phyloP scores from a whole-genome alignment of 2,329 filamentous ascomycete genomes.

The Colletotrichum eleusines region DNA sequence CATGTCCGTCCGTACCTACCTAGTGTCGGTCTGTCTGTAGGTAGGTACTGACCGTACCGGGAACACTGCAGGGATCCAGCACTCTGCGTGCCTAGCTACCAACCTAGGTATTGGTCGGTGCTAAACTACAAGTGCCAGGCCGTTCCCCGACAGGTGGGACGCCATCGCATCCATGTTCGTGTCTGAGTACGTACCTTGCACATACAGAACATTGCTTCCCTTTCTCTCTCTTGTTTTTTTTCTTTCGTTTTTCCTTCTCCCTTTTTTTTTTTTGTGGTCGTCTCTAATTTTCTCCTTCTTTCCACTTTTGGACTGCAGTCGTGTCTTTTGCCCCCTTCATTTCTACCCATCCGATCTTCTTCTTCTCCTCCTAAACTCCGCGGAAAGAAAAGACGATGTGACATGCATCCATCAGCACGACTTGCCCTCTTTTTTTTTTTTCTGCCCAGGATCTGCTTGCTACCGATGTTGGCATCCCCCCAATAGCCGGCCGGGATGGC shows the following conservation, averaged over 20 bases:
- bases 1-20: background rate
- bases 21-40: too few relatives aligned
- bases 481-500: background rate
- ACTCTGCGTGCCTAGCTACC: too few relatives aligned
- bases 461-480: too few relatives aligned
- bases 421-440: too few relatives aligned
- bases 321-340: background rate
- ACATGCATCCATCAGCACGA: background rate
- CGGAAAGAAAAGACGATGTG: background rate
- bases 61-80: constrained; percentile 33
- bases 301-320: too few relatives aligned
- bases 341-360: background rate
- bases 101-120: constrained; percentile 24
- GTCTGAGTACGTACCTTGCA: too few relatives aligned
- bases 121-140: too few relatives aligned
- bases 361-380: background rate
- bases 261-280: background rate
- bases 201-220: too few relatives aligned
- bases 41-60: too few relatives aligned
- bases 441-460: background rate
- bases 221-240: too few relatives aligned
- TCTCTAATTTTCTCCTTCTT: background rate
- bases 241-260: background rate
- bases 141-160: too few relatives aligned
- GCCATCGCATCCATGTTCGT: too few relatives aligned